Percentiles rank a stretch among this genome's conserved stretches.
These are phyloP conservation scores for Hypericum androsaemum DNA, from an alignment of 345 rosid species.

Conservation along the genomic window DNA sequence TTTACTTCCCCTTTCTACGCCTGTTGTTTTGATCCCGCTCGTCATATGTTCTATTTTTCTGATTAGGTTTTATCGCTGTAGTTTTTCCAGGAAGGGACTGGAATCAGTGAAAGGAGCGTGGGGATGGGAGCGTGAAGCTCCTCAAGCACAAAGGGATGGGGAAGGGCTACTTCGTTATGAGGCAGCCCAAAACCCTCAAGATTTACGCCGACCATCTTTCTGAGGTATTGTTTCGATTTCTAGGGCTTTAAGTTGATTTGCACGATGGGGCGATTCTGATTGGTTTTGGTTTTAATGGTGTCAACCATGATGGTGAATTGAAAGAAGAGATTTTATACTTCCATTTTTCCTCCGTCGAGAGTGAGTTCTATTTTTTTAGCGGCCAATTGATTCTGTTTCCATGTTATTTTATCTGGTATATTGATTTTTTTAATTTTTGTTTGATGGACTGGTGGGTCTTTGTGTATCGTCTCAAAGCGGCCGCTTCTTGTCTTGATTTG, in stretches of 20 bases:
- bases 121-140: constrained; percentile 85
- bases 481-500: no score
- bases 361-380: constrained; percentile 30
- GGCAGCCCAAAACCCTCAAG: constrained; percentile 91
- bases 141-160: constrained; percentile 70
- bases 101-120: constrained; percentile 90
- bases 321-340: constrained; percentile 74
- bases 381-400: background rate
- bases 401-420: background rate
- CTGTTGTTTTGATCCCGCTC: background rate
- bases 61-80: background rate
- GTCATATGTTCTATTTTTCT: background rate
- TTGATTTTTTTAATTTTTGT: background rate
- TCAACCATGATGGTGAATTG: constrained; percentile 50
- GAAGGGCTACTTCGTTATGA: constrained; percentile 78
- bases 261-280: background rate
- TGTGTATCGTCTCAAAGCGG: no score
- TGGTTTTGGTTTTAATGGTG: constrained; percentile 42
- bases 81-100: constrained; percentile 54
- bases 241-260: background rate
- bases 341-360: constrained; percentile 53
- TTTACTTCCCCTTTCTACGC: background rate
- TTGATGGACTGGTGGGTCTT: no score
- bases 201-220: constrained; percentile 95
- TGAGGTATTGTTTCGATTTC: constrained; percentile 13